These are phyloP conservation scores for Podospora pseudopauciseta DNA, from an alignment of 495 filamentous ascomycete genomes.

Conservation along the genomic window DNA sequence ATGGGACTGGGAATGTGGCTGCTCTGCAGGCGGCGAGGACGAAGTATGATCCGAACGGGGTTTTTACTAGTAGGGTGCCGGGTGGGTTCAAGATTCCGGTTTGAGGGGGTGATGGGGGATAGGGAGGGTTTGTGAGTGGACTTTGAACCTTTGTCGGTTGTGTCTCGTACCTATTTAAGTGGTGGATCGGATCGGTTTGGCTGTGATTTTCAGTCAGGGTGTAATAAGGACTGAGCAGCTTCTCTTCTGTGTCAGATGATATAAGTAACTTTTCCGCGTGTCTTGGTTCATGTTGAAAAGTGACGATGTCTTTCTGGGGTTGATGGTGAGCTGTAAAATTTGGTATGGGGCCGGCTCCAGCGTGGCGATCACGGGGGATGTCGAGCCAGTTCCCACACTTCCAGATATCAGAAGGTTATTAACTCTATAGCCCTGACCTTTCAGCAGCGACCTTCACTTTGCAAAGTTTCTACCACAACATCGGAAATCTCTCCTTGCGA, in stretches of 20 bases:
- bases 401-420: neutral
- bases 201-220: neutral
- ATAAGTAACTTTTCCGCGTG: neutral
- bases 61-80: conserved; percentile 44
- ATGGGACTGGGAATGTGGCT: conserved; percentile 42
- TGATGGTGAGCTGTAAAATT: neutral
- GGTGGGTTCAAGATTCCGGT: conserved; percentile 26
- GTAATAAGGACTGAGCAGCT: neutral
- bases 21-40: conserved; percentile 35
- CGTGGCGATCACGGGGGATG: too few relatives aligned
- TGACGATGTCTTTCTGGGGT: neutral
- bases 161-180: neutral
- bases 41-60: conserved; percentile 47
- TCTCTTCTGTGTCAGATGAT: neutral
- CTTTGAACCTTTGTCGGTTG: neutral
- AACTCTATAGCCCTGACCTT: neutral
- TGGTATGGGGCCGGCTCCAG: too few relatives aligned
- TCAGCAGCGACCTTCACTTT: neutral
- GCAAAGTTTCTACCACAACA: neutral
- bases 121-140: neutral
- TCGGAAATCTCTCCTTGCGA: neutral
- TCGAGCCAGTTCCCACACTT: neutral
- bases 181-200: neutral
- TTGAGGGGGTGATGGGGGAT: neutral
- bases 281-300: neutral